These are phyloP conservation scores for Athelia sp. DNA, from an alignment of 1,284 basidiomycete genomes.

Conservation along the genomic window DNA sequence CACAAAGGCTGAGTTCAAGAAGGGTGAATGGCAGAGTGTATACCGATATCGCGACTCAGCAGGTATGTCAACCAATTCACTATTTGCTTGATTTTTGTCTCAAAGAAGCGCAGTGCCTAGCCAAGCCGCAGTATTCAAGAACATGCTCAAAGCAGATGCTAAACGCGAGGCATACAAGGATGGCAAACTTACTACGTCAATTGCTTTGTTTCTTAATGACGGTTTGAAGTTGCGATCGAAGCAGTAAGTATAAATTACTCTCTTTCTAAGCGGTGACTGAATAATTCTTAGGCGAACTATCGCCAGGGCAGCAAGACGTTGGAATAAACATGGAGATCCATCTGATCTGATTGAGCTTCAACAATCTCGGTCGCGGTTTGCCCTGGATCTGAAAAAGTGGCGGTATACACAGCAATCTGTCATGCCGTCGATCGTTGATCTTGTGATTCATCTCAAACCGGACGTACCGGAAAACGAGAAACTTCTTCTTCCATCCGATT, in stretches of 20 bases:
- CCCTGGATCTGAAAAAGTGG: neutral
- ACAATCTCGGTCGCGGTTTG: neutral
- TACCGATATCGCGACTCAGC: neutral
- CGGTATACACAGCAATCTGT: neutral
- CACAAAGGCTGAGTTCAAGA: neutral
- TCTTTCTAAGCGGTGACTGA: neutral
- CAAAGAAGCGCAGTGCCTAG: neutral
- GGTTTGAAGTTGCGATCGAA: neutral
- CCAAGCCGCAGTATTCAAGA: neutral
- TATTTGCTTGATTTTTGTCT: neutral
- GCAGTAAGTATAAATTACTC: neutral
- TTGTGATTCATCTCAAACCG: neutral
- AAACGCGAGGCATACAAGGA: neutral
- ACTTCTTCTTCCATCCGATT: constrained; percentile 7
- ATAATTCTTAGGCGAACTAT: neutral
- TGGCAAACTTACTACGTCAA: neutral
- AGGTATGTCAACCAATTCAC: neutral
- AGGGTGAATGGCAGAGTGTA: constrained; percentile 3
- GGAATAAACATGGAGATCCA: neutral
- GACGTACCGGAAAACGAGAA: constrained; percentile 5
- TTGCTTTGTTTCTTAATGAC: neutral
- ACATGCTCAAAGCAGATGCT: neutral
- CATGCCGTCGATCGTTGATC: neutral
- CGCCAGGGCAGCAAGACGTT: neutral
- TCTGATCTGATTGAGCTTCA: neutral